Conservation (phyloP, 148 eudicot genomes). For the Diospyros kaki region DNA sequence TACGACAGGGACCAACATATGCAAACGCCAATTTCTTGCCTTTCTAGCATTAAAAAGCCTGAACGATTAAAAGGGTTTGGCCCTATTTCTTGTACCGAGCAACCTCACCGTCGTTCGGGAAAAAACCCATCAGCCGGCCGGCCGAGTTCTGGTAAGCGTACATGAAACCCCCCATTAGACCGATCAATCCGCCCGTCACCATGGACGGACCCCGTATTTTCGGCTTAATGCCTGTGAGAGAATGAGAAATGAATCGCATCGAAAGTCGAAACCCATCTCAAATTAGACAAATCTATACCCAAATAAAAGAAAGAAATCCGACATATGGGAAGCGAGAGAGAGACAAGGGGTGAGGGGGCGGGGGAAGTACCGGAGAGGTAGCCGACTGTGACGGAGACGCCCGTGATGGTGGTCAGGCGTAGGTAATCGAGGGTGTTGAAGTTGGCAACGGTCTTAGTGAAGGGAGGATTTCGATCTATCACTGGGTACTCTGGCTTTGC, state of each 20-base stretch:
- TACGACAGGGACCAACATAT: no score
- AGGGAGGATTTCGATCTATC: constrained; percentile 89
- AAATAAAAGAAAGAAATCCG: neutral
- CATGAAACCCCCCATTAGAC: constrained; percentile 91
- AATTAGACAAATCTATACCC: neutral
- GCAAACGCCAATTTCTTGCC: no score
- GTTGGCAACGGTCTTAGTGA: constrained; percentile 81
- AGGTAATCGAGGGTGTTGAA: constrained; percentile 89
- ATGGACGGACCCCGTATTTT: constrained; percentile 88
- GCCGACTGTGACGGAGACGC: constrained; percentile 48
- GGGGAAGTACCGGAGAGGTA: constrained; percentile 7
- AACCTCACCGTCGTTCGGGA: constrained; percentile 91
- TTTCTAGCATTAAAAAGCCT: no score
- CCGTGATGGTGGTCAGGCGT: constrained; percentile 80
- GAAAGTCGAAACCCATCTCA: neutral
- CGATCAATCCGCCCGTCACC: constrained; percentile 94
- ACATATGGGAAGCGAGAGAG: neutral
- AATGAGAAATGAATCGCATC: neutral
- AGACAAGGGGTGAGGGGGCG: neutral
- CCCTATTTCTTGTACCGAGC: constrained; percentile 57
- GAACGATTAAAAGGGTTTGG: no score
- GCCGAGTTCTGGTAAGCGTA: constrained; percentile 92
- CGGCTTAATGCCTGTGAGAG: constrained; percentile 62
- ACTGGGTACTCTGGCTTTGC: constrained; percentile 85
- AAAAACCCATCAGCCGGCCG: constrained; percentile 96